Conservation (phyloP, 2,329 filamentous ascomycete genomes). For the Byssochlamys sp. region DNA sequence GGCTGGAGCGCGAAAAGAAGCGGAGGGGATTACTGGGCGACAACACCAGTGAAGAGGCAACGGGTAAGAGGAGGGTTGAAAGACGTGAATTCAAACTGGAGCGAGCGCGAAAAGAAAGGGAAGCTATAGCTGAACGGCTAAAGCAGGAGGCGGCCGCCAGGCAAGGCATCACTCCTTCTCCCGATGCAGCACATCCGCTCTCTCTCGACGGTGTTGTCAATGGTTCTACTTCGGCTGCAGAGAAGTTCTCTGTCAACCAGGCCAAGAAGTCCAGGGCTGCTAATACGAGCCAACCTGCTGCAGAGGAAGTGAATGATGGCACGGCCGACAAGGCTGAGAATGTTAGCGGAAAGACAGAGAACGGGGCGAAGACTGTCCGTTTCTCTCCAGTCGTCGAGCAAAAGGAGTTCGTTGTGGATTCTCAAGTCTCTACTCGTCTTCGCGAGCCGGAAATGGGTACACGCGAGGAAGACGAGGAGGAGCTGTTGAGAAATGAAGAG, state of each 20-base stretch:
- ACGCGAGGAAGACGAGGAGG: constrained; percentile 15
- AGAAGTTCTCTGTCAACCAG: constrained; percentile 26
- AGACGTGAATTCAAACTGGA: constrained; percentile 81
- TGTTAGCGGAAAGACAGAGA: constrained; percentile 7
- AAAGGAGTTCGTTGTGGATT: constrained; percentile 44
- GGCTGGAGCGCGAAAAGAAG: constrained; percentile 74
- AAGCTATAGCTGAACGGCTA: constrained; percentile 66
- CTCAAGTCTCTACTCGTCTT: constrained; percentile 7
- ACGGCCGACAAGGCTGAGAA: not conserved
- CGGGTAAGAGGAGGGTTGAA: constrained; percentile 65
- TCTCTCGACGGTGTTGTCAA: constrained; percentile 8
- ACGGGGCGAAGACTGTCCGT: constrained; percentile 52
- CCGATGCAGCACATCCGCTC: not conserved
- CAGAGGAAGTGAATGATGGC: constrained; percentile 7
- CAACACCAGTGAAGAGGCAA: constrained; percentile 73
- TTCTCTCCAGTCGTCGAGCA: constrained; percentile 61
- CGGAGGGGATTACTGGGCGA: constrained; percentile 54
- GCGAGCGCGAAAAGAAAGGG: constrained; percentile 74
- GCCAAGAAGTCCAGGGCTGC: constrained; percentile 21
- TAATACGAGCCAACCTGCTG: constrained; percentile 12
- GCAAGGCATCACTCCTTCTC: constrained; percentile 13
- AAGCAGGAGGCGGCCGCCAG: constrained; percentile 41
- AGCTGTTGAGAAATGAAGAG: constrained; percentile 50
- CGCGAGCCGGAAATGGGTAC: constrained; percentile 7
- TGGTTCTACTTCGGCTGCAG: constrained; percentile 11